phyloP scores from a whole-genome alignment of 768 basidiomycete species.

The Pilatotrama ljubarskyi region DNA sequence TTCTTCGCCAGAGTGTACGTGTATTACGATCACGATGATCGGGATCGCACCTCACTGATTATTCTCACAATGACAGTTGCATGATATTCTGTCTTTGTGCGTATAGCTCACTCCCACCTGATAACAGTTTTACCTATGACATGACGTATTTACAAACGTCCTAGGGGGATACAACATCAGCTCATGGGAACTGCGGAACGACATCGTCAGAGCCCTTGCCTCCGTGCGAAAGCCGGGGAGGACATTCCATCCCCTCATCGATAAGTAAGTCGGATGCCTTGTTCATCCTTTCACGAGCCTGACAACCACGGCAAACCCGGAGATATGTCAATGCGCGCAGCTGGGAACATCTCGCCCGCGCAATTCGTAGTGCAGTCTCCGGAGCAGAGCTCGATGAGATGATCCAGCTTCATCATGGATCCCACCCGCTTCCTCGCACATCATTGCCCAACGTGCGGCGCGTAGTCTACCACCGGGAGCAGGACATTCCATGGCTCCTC shows the following conservation, averaged over 20 bases:
- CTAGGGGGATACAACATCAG: constrained; percentile 6
- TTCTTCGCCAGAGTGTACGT: constrained; percentile 54
- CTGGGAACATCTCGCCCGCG: constrained; percentile 32
- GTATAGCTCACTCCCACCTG: no score
- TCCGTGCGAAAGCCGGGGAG: not conserved
- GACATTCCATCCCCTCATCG: not conserved
- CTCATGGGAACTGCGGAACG: not conserved
- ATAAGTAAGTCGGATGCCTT: not conserved
- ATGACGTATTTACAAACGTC: not conserved
- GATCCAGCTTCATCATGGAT: constrained; percentile 25
- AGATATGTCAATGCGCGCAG: constrained; percentile 23
- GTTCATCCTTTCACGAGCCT: not conserved
- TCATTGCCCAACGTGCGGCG: constrained; percentile 24
- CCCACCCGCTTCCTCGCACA: not conserved
- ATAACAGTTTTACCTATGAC: not conserved
- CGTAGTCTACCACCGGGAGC: constrained; percentile 32
- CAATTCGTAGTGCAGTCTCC: constrained; percentile 25
- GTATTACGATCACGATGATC: no score
- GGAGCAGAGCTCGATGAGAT: constrained; percentile 30
- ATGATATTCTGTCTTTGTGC: constrained; percentile 48
- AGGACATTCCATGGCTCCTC: constrained; percentile 35
- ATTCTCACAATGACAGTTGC: constrained; percentile 45
- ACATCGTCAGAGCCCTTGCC: not conserved
- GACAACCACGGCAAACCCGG: constrained; percentile 12
- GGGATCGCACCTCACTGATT: no score